Evolutionary conservation across 345 rosid genomes (phyloP).

Genomic region (Mallotus nudiflorus): DNA sequence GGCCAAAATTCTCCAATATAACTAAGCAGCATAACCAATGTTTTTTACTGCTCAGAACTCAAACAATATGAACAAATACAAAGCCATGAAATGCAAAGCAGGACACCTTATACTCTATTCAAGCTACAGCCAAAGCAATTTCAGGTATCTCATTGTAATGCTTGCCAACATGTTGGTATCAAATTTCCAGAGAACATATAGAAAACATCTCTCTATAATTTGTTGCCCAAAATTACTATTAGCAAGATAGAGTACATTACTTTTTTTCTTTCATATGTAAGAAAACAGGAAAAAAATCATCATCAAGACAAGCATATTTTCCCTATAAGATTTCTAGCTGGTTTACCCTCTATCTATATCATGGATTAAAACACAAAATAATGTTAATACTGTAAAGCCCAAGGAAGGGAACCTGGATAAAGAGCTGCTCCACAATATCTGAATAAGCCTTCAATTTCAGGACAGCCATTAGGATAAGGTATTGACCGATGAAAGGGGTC

Average conservation of each 20-base stretch:
- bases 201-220: background rate
- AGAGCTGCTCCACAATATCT: constrained; percentile 74
- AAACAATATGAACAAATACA: too few relatives aligned
- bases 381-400: constrained; percentile 37
- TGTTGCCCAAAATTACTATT: background rate
- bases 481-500: constrained; percentile 92
- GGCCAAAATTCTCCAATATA: too few relatives aligned
- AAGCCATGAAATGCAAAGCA: too few relatives aligned
- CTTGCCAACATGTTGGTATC: background rate
- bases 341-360: constrained; percentile 2
- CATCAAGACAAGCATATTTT: constrained; percentile 7
- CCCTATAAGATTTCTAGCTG: background rate
- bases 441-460: constrained; percentile 76
- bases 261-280: background rate
- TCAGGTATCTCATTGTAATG: background rate
- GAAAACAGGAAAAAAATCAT: background rate
- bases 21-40: too few relatives aligned
- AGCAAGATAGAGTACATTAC: background rate
- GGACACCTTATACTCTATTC: too few relatives aligned
- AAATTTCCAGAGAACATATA: background rate
- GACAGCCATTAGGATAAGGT: constrained; percentile 92
- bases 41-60: too few relatives aligned
- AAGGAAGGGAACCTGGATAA: constrained; percentile 80
- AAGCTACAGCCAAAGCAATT: background rate
- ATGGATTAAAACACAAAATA: background rate